Evolutionary conservation across 2,329 filamentous ascomycete species (phyloP), one percentile per base, ranked within the genome.

Genomic region (Thermoascus crustaceus): DNA sequence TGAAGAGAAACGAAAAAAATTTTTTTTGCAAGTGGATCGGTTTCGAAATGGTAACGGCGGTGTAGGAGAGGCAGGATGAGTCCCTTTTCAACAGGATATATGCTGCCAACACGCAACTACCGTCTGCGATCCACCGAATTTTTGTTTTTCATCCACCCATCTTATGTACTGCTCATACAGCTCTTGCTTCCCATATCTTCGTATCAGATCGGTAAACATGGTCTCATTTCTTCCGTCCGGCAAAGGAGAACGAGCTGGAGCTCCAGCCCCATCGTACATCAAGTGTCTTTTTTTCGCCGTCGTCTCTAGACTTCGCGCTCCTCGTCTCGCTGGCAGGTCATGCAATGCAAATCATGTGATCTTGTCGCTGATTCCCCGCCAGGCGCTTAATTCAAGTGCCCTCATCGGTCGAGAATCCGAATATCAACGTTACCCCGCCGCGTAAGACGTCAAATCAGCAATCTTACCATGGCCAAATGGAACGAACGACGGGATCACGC

Each of bases 91-190:
- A n/a, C n/a, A n/a, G n/a, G n/a, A n/a, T n/a, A n/a, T n/a, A n/a
- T n/a, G n/a, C n/a, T n/a, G n/a, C n/a, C n/a, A n/a, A n/a, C n/a
- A n/a, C n/a, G n/a, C n/a, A n/a, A n/a, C n/a, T n/a, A n/a, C n/a
- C n/a, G n/a, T n/a, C n/a, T n/a, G n/a, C n/a, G n/a, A n/a, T n/a
- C n/a, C n/a, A n/a, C n/a, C n/a, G n/a, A n/a, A n/a, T n/a, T n/a
- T n/a, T n/a, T n/a, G n/a, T n/a, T n/a, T n/a, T n/a, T n/a, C n/a
- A n/a, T n/a, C n/a, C n/a, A n/a, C n/a, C n/a, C n/a, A n/a, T n/a
- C n/a, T n/a, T n/a, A n/a, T 57, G 47, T 47, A 52, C 45, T 29
- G 16, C 48, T 54, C 54, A 43, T 58, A 48, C 54, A 44, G 44
- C 46, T 55, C 48, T 47, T 53, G 42, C 39, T 48, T 51, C 48